These are phyloP conservation scores for Pseudogymnoascus sp. DNA, from an alignment of 2,329 filamentous ascomycete genomes.

Conservation along the genomic window DNA sequence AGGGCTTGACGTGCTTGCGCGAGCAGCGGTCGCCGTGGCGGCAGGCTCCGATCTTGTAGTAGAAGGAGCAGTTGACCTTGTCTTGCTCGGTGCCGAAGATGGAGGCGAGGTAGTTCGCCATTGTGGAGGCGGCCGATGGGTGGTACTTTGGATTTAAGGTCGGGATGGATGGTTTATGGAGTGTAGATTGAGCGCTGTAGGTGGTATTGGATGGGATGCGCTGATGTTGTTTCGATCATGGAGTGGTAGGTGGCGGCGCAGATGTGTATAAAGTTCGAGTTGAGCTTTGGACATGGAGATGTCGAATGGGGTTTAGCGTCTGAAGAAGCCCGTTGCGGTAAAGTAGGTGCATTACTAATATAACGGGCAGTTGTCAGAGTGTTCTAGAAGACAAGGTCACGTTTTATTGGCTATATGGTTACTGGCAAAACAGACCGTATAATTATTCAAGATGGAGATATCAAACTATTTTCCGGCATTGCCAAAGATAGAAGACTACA, in stretches of 20 bases:
- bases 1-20: slow-evolving; percentile 97
- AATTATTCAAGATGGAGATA: not conserved
- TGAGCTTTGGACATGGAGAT: not conserved
- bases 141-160: not conserved
- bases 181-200: not conserved
- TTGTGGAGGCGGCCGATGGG: slow-evolving; percentile 32
- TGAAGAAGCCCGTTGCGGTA: not conserved
- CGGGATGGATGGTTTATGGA: not conserved
- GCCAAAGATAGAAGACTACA: not conserved
- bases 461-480: not conserved
- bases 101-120: slow-evolving; percentile 98
- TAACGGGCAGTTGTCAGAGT: not conserved
- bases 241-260: slow-evolving; percentile 1
- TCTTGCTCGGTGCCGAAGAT: slow-evolving; percentile 99
- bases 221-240: slow-evolving; percentile 1
- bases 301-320: slow-evolving; percentile 1
- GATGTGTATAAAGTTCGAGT: slow-evolving; percentile 6
- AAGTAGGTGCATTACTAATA: not conserved
- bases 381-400: not conserved
- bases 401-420: not conserved
- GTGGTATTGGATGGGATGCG: not conserved
- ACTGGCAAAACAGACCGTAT: not conserved
- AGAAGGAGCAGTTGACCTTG: slow-evolving; percentile 99
- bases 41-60: slow-evolving; percentile 99
- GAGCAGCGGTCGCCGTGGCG: slow-evolving; percentile 97